Conservation (phyloP, 1,139 yeast genomes). For the Diutina catenulata region DNA sequence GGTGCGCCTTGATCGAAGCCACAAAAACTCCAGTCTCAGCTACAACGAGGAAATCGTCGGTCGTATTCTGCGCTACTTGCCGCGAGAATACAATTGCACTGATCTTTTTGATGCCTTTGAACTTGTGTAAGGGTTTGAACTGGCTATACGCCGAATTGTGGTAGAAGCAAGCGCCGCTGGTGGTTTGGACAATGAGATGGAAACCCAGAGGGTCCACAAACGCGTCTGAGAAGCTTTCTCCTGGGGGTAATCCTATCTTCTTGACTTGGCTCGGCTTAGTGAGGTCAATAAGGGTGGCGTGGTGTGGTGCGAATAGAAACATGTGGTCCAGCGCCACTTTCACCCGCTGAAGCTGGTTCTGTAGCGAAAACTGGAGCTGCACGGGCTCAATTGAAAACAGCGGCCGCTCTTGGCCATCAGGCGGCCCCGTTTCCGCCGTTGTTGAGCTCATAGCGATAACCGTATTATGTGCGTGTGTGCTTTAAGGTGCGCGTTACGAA, state of each 20-base stretch:
- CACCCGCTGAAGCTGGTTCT: background rate
- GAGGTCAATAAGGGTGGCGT: slow-evolving; percentile 1
- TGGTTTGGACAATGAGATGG: background rate
- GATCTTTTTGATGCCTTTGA: background rate
- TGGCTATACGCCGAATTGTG: background rate
- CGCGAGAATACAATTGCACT: background rate
- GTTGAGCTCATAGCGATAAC: too few relatives aligned
- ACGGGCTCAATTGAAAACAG: slow-evolving; percentile 1
- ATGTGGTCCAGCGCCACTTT: slow-evolving; percentile 3
- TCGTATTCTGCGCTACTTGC: background rate
- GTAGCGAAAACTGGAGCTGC: slow-evolving; percentile 1
- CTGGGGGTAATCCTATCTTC: background rate
- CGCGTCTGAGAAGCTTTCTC: background rate
- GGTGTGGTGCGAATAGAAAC: background rate
- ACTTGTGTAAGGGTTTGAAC: slow-evolving; percentile 1
- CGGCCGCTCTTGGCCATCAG: too few relatives aligned
- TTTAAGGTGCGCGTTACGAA: too few relatives aligned
- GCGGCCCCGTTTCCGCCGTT: too few relatives aligned
- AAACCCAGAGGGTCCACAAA: slow-evolving; percentile 2
- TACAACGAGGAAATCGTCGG: background rate
- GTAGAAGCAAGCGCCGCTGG: background rate
- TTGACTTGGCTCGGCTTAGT: slow-evolving; percentile 3
- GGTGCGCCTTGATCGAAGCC: background rate
- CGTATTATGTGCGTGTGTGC: too few relatives aligned
- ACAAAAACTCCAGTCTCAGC: background rate